Evolutionary conservation across 768 basidiomycete species (phyloP), one percentile per base, ranked within the genome.

Genomic region (Boletus rubescentipes): DNA sequence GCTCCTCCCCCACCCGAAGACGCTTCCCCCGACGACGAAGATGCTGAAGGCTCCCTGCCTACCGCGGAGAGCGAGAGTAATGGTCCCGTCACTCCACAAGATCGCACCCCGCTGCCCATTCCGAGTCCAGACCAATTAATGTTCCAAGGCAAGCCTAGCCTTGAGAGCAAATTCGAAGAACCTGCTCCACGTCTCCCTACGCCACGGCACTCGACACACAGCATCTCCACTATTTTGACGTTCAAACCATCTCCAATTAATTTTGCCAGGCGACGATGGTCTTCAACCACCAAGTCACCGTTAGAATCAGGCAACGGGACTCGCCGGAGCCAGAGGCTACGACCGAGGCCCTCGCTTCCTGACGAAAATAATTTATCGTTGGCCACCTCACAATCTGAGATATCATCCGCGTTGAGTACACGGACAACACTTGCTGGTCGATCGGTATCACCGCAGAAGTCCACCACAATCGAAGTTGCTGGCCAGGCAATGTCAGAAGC

Each of bases 221-320:
- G 47, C 50, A 26, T 70, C 66, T 72, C 76, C 45, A 75, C 72
- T 29, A 73, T 79, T 30, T 62, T 84, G 61, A 79, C 78, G 21
- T 80, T 77, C 66, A 83, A 82, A 46, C 85, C 85, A 15, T 81
- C 83, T 35, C 85, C 85, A n/a, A 77, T 79, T 67, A 77, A 78
- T 59, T 85, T 82, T 64, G 84, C 85, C 9, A 79, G 78, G 60
- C 79, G 81, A 49, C 79, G 84, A 53, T 85, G 85, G 85, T 78
- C 73, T 55, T 77, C 76, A 38, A 61, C 68, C 20, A 64, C 73
- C 34, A 70, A 69, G 60, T 73, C 74, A 43, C 67, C 68, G 34
- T 56, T 70, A 51, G 70, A 69, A 38, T 66, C 69, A 54, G 73
- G 71, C 55, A 59, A 60, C 9, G 67, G 63, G 46, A 69, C 67